Evolutionary conservation across 208 protist genomes (phyloP), one percentile per base, ranked within the genome.

Genomic region (Naegleria lovaniensis): DNA sequence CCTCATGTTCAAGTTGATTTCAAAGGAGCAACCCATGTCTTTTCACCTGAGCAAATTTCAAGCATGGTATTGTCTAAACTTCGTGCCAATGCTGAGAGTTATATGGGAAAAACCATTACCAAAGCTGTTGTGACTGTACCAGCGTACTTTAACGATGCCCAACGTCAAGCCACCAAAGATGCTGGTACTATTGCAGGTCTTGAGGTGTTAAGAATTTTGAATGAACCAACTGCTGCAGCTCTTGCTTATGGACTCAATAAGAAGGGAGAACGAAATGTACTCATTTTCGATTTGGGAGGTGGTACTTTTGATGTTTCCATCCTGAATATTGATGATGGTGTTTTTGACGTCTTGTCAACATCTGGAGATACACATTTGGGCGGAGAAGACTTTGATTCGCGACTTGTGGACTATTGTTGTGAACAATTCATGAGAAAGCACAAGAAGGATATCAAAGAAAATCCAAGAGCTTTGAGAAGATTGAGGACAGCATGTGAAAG

Each of bases 341-440:
- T 98, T 91, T 97, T 98, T 91, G 96, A 98, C 93, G 98, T 99
- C 43, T 96, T 98, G 89, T 96, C 98, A 59, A 99, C 98, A 43
- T 97, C 96, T 87, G 98, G 98, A 79, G 98, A 99, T 95, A 99
- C 99, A 25, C 98, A 99, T 93, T 94, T 99, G 25, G 99, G 99
- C 52, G 99, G 99, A 40, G 98, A 99, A 95, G 99, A 99, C 93
- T 97, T 99, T 90, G 98, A 99, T 94, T 96, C 97, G 51, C 94
- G 96, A 86, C 88, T 99, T 25, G 95, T 99, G 40, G 89, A 97
- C 67, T 95, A 99, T 95, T 97, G 99, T 43, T 86, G 97, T 33
- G 92, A 95, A 7, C 97, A 99, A 89, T 97, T 99, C 92, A 92
- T 55, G 22, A 93, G n/a, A 51, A 91, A 85, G 48, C 29, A 91